Conservation (phyloP, 2,329 filamentous ascomycete species). For the Cadophora luteo-olivacea region DNA sequence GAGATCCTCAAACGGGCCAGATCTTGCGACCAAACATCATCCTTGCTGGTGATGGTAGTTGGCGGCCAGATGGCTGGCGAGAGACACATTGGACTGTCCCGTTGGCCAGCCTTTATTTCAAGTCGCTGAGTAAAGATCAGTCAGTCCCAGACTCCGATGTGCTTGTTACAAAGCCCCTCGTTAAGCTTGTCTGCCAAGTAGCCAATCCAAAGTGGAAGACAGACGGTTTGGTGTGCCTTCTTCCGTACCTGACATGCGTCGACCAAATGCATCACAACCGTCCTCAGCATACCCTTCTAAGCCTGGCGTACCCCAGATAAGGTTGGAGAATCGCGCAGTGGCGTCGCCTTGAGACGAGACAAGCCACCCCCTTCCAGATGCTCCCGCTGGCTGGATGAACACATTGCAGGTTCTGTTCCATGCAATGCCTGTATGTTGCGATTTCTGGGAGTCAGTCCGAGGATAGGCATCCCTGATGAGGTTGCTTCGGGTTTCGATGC, state of each 20-base stretch:
- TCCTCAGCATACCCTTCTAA: constrained; percentile 36
- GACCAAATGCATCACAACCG: constrained; percentile 36
- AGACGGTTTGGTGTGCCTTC: constrained; percentile 16
- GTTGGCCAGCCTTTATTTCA: constrained; percentile 34
- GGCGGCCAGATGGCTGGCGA: constrained; percentile 21
- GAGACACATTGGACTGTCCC: background rate
- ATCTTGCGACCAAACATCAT: constrained; percentile 42
- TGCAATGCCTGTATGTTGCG: constrained; percentile 14
- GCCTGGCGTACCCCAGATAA: constrained; percentile 43
- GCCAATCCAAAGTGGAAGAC: constrained; percentile 28
- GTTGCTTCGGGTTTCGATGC: constrained; percentile 32
- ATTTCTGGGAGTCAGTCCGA: constrained; percentile 4
- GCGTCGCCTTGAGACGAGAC: constrained; percentile 41
- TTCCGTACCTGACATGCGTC: constrained; percentile 3
- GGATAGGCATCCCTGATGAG: constrained; percentile 18
- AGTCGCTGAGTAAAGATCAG: constrained; percentile 34
- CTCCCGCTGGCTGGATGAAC: constrained; percentile 39
- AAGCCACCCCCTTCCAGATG: constrained; percentile 43
- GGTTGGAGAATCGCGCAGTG: constrained; percentile 36
- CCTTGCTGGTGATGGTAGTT: constrained; percentile 32
- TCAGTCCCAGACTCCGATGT: constrained; percentile 33
- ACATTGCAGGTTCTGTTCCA: constrained; percentile 34
- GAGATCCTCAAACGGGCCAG: constrained; percentile 45
- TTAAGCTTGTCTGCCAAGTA: constrained; percentile 26
- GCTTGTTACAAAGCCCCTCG: constrained; percentile 24